Evolutionary conservation across 768 basidiomycete genomes (phyloP).

Genomic region (Mycena galopus): DNA sequence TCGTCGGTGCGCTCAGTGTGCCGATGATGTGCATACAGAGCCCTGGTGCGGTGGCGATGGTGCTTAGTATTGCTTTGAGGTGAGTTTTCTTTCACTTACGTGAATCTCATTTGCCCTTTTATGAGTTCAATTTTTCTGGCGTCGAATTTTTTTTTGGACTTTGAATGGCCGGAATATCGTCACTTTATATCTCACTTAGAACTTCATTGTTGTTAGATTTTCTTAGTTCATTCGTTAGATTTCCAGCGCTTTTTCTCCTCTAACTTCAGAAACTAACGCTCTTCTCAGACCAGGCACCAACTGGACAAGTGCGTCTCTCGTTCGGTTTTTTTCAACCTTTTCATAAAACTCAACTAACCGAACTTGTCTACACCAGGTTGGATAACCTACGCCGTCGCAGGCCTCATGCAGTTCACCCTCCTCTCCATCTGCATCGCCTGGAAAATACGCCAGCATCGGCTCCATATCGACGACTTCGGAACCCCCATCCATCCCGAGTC

Average conservation of each 20-base stretch:
- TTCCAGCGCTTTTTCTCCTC: background rate
- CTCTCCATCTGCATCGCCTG: conserved; percentile 89
- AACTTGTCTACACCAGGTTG: conserved; percentile 63
- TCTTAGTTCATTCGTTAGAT: background rate
- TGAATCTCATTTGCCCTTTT: background rate
- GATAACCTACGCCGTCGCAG: conserved; percentile 85
- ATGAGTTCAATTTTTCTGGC: background rate
- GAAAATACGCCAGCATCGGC: conserved; percentile 80
- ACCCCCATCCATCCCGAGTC: conserved; percentile 50
- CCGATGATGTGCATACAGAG: conserved; percentile 97
- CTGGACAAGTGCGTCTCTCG: conserved; percentile 76
- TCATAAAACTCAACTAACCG: background rate
- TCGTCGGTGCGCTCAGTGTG: conserved; percentile 94
- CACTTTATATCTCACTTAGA: conserved; percentile 1
- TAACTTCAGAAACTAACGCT: background rate
- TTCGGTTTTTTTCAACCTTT: background rate
- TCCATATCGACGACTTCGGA: conserved; percentile 93
- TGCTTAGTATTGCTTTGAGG: conserved; percentile 81
- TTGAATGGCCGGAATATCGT: background rate
- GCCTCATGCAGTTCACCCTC: conserved; percentile 85
- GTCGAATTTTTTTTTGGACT: background rate
- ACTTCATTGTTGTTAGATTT: background rate
- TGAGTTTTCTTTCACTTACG: conserved; percentile 41
- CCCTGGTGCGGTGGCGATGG: conserved; percentile 91
- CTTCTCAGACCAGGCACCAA: conserved; percentile 78